Conservation (phyloP, 768 basidiomycete genomes). For the Lyophyllum semitale region DNA sequence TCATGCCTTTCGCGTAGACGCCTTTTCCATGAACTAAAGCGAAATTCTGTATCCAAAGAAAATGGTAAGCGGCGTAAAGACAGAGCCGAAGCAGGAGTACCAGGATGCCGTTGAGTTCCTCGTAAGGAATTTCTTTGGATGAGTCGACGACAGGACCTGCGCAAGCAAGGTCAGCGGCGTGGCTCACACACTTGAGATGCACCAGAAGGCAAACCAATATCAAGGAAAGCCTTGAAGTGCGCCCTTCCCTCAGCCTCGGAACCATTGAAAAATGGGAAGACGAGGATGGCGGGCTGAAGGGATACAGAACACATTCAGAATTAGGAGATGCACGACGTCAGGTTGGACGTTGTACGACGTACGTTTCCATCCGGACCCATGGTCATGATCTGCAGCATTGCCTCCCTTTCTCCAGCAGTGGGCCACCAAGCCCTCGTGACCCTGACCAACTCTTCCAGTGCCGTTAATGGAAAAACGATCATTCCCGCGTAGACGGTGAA, state of each 20-base stretch:
- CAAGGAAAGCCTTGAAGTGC: slow-evolving; percentile 45
- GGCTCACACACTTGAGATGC: neutral
- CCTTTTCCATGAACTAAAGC: slow-evolving; percentile 35
- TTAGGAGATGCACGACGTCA: too few species aligned
- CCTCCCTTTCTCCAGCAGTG: slow-evolving; percentile 39
- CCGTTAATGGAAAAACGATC: slow-evolving; percentile 33
- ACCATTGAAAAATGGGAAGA: slow-evolving; percentile 50
- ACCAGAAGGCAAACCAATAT: slow-evolving; percentile 32
- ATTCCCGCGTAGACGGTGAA: slow-evolving; percentile 45
- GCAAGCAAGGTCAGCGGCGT: neutral
- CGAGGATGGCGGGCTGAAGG: slow-evolving; percentile 38
- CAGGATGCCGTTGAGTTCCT: slow-evolving; percentile 43
- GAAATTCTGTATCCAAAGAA: slow-evolving; percentile 28
- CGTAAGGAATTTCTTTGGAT: slow-evolving; percentile 45
- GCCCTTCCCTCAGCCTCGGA: too few species aligned
- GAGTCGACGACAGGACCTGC: slow-evolving; percentile 48
- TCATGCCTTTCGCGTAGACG: slow-evolving; percentile 46
- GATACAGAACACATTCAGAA: too few species aligned
- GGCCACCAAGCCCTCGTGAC: slow-evolving; percentile 37
- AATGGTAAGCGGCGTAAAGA: neutral
- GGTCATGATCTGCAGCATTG: slow-evolving; percentile 34
- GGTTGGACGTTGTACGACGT: too few species aligned
- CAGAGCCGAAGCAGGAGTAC: slow-evolving; percentile 23
- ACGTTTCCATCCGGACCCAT: slow-evolving; percentile 41
- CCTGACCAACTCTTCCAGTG: slow-evolving; percentile 30